Evolutionary conservation across 2,329 filamentous ascomycete genomes (phyloP).

Genomic region (Orbilia quercus): DNA sequence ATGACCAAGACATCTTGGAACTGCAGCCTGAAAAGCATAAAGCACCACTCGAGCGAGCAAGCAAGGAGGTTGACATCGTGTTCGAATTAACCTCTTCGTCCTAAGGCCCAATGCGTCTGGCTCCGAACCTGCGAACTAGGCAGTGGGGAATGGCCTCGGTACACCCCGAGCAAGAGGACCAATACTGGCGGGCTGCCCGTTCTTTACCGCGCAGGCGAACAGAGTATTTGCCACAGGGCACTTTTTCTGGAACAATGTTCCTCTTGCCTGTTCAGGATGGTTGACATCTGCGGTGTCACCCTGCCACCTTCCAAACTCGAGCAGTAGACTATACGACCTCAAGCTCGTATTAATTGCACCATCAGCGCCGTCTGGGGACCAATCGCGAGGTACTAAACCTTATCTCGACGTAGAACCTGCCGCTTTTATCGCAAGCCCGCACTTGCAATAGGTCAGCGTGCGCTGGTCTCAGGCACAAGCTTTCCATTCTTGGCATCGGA

Average conservation of each 20-base stretch:
- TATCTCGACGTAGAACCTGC: conserved; percentile 49
- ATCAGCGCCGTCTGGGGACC: conserved; percentile 12
- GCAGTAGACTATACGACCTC: conserved; percentile 25
- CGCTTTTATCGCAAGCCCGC: conserved; percentile 32
- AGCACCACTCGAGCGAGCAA: conserved; percentile 12
- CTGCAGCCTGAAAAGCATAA: conserved; percentile 29
- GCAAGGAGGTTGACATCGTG: conserved; percentile 17
- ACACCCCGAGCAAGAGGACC: conserved; percentile 3
- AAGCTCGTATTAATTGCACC: conserved; percentile 18
- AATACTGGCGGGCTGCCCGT: conserved; percentile 29
- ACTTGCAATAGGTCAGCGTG: conserved; percentile 31
- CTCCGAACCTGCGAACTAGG: conserved; percentile 1
- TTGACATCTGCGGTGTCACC: conserved; percentile 51
- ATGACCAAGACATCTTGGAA: conserved; percentile 34
- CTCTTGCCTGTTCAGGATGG: conserved; percentile 53
- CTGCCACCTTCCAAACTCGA: conserved; percentile 44
- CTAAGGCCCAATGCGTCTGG: conserved; percentile 6
- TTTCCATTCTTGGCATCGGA: conserved; percentile 33
- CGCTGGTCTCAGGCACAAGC: conserved; percentile 39
- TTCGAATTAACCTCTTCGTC: conserved; percentile 37
- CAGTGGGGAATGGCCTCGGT: conserved; percentile 20
- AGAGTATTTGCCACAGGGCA: conserved; percentile 21
- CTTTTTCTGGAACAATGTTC: conserved; percentile 34
- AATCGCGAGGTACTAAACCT: conserved; percentile 39
- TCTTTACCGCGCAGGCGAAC: conserved; percentile 30